Evolutionary conservation across 1,139 yeast genomes (phyloP).

Genomic region (Scheffersomyces parashehatae): DNA sequence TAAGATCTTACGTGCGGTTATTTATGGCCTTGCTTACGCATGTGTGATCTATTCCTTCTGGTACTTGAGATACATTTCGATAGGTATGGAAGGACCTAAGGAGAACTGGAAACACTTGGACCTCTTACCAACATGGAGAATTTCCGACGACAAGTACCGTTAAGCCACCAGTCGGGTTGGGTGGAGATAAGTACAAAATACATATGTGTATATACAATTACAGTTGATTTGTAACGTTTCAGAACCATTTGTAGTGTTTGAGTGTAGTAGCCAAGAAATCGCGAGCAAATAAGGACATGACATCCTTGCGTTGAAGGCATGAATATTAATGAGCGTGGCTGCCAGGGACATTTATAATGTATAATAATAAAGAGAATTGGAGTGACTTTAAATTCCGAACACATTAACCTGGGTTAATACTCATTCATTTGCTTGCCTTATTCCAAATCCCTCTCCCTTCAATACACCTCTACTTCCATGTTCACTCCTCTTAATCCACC

Average conservation of each 20-base stretch:
- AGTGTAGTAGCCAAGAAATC: too few species aligned
- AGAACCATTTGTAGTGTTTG: neutral
- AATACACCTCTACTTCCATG: too few species aligned
- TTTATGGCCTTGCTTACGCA: conserved; percentile 50
- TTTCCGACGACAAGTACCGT: conserved; percentile 38
- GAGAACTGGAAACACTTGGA: conserved; percentile 68
- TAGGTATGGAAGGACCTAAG: conserved; percentile 89
- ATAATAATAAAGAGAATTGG: too few species aligned
- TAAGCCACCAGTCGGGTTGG: conserved; percentile 2
- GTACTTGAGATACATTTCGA: conserved; percentile 74
- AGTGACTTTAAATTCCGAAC: too few species aligned
- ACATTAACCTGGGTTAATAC: too few species aligned
- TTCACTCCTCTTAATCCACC: too few species aligned
- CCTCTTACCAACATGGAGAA: conserved; percentile 75
- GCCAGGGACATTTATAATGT: too few species aligned
- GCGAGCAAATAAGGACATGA: neutral
- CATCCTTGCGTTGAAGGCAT: neutral
- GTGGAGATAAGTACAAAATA: too few species aligned
- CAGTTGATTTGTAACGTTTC: neutral
- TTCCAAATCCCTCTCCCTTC: too few species aligned
- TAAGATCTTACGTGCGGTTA: conserved; percentile 29
- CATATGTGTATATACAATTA: neutral
- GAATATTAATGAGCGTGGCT: neutral
- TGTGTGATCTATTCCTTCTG: conserved; percentile 67
- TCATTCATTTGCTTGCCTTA: too few species aligned